Conservation (phyloP, 495 filamentous ascomycete genomes). For the Acidomyces sp. region DNA sequence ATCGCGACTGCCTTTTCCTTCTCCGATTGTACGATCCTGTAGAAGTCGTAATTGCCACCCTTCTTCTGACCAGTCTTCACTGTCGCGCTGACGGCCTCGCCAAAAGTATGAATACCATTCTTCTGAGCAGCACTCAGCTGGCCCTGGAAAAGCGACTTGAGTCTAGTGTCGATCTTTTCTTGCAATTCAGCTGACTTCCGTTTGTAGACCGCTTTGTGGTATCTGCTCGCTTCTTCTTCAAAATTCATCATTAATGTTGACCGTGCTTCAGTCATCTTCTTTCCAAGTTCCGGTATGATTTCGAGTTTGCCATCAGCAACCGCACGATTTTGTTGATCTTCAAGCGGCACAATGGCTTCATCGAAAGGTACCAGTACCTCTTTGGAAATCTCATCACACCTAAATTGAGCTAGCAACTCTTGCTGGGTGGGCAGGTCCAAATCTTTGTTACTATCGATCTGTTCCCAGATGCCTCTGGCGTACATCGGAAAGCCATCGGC, state of each 20-base stretch:
- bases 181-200: constrained; percentile 76
- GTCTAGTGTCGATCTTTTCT: constrained; percentile 66
- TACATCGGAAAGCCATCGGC: constrained; percentile 91
- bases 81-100: constrained; percentile 64
- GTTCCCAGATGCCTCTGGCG: constrained; percentile 89
- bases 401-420: constrained; percentile 89
- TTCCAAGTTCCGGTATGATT: constrained; percentile 65
- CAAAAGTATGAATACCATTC: constrained; percentile 73
- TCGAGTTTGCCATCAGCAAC: constrained; percentile 54
- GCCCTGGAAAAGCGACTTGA: constrained; percentile 76
- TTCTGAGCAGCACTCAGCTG: constrained; percentile 84
- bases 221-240: constrained; percentile 77
- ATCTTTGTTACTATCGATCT: constrained; percentile 97
- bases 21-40: constrained; percentile 77
- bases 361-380: constrained; percentile 81
- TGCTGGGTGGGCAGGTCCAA: constrained; percentile 94
- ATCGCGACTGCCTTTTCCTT: constrained; percentile 58
- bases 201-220: constrained; percentile 88
- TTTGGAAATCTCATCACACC: constrained; percentile 88
- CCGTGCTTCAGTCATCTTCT: constrained; percentile 57
- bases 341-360: constrained; percentile 63
- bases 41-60: constrained; percentile 79
- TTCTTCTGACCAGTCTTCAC: constrained; percentile 89
- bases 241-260: constrained; percentile 67
- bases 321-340: constrained; percentile 68